Base-by-base conservation (phyloP, 345 rosid species). In the Lepidium sativum region DNA sequence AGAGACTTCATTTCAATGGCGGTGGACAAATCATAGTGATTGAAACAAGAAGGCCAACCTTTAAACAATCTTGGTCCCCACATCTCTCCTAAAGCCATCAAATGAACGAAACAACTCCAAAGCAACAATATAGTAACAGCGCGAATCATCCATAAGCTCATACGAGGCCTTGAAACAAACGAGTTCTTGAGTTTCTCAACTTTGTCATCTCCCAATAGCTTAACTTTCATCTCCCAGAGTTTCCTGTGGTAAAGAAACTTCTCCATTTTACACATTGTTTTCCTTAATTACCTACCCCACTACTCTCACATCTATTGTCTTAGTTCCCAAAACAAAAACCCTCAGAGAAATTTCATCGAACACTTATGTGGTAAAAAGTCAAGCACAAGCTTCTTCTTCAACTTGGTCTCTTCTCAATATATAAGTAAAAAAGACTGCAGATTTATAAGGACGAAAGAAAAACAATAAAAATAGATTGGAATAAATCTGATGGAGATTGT, bases 1-100 rank as follows among this genome's bases (percentile, higher is more conserved):
- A 72, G 61, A 69, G 86, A 74, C 55, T 80, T 65, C 43, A 81
- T 42, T 17, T 77, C 74, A 33, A 37, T 60, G 45, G 60, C 66
- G 4, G 72, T n/a, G 65, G 87, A 62, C 33, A 54, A 25, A 43
- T 71, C 84, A 44, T 82, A 69, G 15, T 79, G 80, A 47, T 20
- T 74, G 79, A 86, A 86, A 76, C 98, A 86, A 76, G 95, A 84
- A 76, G 98, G 92, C 92, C 92, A 92, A 6, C 83, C 80, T 70
- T 82, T 89, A 70, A 89, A 77, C 70, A 92, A 54, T 62, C 83
- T 78, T 2, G 98, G 95, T n/a, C 92, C 86, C 96, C 96, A 87
- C 68, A 88, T 68, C 64, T 85, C 97, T 9, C 92, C 89, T 27
- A 85, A 8, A 13, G 96, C 82, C 83, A 83, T 70, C 71, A 92